Percentiles rank a stretch among this genome's conserved stretches.
These are phyloP conservation scores for Suillus subluteus DNA, from an alignment of 768 basidiomycete genomes.

Conservation along the genomic window DNA sequence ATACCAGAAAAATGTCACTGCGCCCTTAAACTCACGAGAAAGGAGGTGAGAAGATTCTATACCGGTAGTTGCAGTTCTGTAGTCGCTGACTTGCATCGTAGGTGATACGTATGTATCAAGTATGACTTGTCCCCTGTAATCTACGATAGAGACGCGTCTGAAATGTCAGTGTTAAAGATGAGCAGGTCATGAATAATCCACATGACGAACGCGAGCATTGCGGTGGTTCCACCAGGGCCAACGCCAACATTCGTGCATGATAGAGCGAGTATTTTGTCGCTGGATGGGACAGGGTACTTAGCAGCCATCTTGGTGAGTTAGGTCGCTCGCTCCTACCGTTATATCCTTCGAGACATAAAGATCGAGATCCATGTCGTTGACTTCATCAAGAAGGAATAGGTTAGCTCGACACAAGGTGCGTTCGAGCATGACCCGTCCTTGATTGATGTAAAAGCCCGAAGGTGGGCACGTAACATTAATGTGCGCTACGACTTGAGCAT, in stretches of 20 bases:
- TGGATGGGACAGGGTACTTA: conserved; percentile 37
- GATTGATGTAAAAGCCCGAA: conserved; percentile 12
- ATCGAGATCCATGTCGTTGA: conserved; percentile 1
- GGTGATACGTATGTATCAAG: conserved; percentile 71
- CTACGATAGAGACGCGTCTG: conserved; percentile 57
- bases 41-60: conserved; percentile 47
- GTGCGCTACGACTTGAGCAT: neutral
- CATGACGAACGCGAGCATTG: conserved; percentile 75
- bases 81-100: conserved; percentile 71
- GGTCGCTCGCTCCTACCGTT: conserved; percentile 22
- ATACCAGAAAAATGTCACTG: conserved; percentile 1
- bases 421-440: conserved; percentile 5
- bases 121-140: conserved; percentile 59
- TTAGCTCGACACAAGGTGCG: conserved; percentile 2
- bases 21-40: conserved; percentile 36
- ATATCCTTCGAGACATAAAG: conserved; percentile 1
- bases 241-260: conserved; percentile 77
- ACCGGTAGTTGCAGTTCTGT: conserved; percentile 67
- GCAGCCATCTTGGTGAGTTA: conserved; percentile 31
- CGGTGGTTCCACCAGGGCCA: conserved; percentile 79
- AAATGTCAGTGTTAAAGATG: conserved; percentile 13
- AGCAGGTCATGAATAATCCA: conserved; percentile 6
- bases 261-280: conserved; percentile 57
- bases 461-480: conserved; percentile 10
- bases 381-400: neutral